Percentiles rank a stretch among this genome's conserved stretches.
Conservation (phyloP, 805 yeast species). For the Cyberlindnera amylophila region DNA sequence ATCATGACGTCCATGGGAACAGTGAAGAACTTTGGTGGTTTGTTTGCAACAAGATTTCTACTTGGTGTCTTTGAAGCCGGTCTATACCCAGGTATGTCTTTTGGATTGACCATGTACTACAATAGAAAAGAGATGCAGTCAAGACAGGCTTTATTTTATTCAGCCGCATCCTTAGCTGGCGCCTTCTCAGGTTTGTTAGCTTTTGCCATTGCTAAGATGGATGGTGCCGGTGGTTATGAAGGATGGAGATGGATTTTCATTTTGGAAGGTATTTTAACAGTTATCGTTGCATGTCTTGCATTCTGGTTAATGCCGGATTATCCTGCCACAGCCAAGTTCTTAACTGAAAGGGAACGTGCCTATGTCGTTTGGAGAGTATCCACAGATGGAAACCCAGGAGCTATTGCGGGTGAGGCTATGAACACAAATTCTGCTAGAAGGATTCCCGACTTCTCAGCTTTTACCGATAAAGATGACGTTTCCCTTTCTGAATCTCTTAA, state of each 20-base stretch:
- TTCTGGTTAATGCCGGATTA: conserved; percentile 16
- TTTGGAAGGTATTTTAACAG: conserved; percentile 16
- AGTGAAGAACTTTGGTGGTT: conserved; percentile 13
- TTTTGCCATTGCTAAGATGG: conserved; percentile 15
- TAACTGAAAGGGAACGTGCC: conserved; percentile 15
- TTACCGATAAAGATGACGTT: conserved; percentile 16
- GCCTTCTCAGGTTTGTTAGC: conserved; percentile 26
- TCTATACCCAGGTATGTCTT: conserved; percentile 17
- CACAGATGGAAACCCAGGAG: conserved; percentile 2
- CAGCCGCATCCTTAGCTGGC: conserved; percentile 24
- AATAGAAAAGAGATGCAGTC: conserved; percentile 22
- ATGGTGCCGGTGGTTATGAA: conserved; percentile 14
- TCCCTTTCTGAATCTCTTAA: conserved; percentile 14
- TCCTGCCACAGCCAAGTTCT: conserved; percentile 18
- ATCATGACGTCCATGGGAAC: conserved; percentile 19
- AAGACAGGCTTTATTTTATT: conserved; percentile 26
- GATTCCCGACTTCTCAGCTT: conserved; percentile 11
- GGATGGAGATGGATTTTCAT: conserved; percentile 23
- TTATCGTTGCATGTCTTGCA: conserved; percentile 6
- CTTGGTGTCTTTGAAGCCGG: conserved; percentile 24
- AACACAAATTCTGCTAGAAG: background rate
- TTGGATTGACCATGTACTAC: conserved; percentile 25
- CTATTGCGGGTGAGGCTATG: background rate
- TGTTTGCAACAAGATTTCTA: conserved; percentile 16
- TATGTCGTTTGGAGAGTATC: conserved; percentile 9